Conservation (phyloP, 495 filamentous ascomycete genomes). For the Xylaria cubensis region DNA sequence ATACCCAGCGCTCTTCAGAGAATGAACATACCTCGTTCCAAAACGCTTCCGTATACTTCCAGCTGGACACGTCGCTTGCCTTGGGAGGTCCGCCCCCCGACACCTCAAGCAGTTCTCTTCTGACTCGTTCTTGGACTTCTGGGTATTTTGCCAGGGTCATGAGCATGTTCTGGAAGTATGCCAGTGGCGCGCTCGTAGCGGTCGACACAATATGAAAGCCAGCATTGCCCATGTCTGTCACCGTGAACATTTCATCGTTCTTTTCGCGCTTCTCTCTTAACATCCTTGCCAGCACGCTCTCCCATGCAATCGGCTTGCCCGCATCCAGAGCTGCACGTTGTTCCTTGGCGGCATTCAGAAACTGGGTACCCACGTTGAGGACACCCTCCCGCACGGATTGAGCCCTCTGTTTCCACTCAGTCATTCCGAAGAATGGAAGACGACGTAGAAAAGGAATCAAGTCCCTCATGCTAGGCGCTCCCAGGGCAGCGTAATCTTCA, state of each 20-base stretch:
- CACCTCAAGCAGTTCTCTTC: background rate
- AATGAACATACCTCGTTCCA: conserved; percentile 2
- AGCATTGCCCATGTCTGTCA: background rate
- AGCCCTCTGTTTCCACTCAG: background rate
- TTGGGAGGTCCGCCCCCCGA: background rate
- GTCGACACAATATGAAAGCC: background rate
- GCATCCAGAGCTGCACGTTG: background rate
- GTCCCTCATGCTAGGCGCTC: background rate
- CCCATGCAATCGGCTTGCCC: background rate
- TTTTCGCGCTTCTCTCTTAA: background rate
- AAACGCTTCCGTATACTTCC: background rate
- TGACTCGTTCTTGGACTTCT: background rate
- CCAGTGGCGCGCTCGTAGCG: background rate
- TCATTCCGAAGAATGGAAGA: background rate
- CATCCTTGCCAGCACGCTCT: background rate
- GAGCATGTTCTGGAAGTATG: background rate
- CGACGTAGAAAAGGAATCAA: background rate
- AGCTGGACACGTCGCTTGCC: background rate
- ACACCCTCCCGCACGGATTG: background rate
- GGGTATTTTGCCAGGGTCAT: background rate
- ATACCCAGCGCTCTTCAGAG: background rate
- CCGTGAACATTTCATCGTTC: background rate
- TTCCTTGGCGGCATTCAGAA: background rate
- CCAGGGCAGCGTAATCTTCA: background rate
- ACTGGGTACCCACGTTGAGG: background rate